Evolutionary conservation across 371 early-diverging fungal genomes (phyloP), one percentile per base, ranked within the genome.

Genomic region (Chytridiales sp.): DNA sequence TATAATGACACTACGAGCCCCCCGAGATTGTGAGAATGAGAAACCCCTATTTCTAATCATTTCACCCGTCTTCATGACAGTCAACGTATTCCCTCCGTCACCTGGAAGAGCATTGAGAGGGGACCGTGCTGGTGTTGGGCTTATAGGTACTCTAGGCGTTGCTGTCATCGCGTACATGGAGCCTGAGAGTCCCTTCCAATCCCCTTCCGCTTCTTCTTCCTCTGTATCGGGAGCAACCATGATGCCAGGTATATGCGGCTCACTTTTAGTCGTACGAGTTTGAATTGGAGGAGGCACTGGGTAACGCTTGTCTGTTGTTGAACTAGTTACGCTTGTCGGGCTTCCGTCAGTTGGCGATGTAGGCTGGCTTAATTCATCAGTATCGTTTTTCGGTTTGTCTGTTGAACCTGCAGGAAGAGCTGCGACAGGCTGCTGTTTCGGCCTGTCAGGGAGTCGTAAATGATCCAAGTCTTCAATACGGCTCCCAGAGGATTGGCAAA

Each of bases 21-120:
- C 74, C 1, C 56, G 48, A 26, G 61, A 66, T 41, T 74, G 70
- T 17, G 72, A 68, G 56, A 76, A 76, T 17, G 68, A 69, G 48
- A 53, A 76, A 29, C 77, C 76, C 22, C 74, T 62, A 47, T 76
- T 72, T 17, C 68, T 49, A 22, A 64, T 9, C 42, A 73, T 59
- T 38, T 64, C 29, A 31, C 68, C 66, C 1, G 73, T 67, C 19
- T 54, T 56, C 73, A 76, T 73, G 6, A 68, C 52, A 2, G 59
- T 64, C 22, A 74, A 47, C 8, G 58, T 36, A n/a, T 34, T 48
- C 29, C 2, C 46, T 17, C 38, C 11, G n/a, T 38, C 52, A 31
- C 15, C 21, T 31, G n/a, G n/a, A n/a, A n/a, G n/a, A n/a, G n/a
- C 22, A 21, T 43, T 30, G 22, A 38, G 17, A 21, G 21, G 21